Conservation (phyloP, 2,329 filamentous ascomycete species). For the Beauveria sp. region DNA sequence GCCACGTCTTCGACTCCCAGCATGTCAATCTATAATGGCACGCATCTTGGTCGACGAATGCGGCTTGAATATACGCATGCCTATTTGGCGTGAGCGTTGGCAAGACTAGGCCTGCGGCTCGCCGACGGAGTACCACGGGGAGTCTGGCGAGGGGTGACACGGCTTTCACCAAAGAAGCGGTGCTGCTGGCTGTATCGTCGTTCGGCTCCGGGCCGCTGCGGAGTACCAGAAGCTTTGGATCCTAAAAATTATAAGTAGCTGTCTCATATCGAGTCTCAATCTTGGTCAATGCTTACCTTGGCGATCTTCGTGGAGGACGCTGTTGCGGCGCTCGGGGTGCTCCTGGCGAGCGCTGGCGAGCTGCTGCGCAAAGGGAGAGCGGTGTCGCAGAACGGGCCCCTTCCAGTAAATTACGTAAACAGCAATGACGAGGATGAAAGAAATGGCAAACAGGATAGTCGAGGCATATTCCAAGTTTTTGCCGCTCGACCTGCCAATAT, state of each 20-base stretch:
- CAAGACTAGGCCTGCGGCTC: conserved; percentile 24
- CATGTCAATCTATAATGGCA: too few relatives aligned
- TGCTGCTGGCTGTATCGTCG: conserved; percentile 31
- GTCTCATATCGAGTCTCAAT: not conserved
- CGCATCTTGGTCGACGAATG: too few relatives aligned
- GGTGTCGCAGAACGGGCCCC: conserved; percentile 50
- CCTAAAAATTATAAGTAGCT: conserved; percentile 16
- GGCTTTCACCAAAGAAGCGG: conserved; percentile 34
- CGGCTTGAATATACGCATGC: too few relatives aligned
- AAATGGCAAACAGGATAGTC: conserved; percentile 57
- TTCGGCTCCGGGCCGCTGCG: conserved; percentile 15
- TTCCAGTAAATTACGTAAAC: conserved; percentile 63
- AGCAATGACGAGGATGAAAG: conserved; percentile 51
- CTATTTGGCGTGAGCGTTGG: conserved; percentile 9
- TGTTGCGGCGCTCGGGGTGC: conserved; percentile 23
- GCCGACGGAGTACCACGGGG: conserved; percentile 30
- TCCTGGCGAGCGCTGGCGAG: conserved; percentile 39
- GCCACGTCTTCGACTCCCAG: not conserved
- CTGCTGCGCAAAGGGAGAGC: conserved; percentile 58
- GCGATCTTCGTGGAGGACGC: conserved; percentile 18
- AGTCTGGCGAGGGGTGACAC: conserved; percentile 31
- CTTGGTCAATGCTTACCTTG: conserved; percentile 1
- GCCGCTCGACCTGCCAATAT: conserved; percentile 41
- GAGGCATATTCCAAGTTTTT: conserved; percentile 51
- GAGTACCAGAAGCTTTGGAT: conserved; percentile 16